Evolutionary conservation across 768 basidiomycete genomes (phyloP), one percentile per base, ranked within the genome.

Genomic region (Tulasnella sp.): DNA sequence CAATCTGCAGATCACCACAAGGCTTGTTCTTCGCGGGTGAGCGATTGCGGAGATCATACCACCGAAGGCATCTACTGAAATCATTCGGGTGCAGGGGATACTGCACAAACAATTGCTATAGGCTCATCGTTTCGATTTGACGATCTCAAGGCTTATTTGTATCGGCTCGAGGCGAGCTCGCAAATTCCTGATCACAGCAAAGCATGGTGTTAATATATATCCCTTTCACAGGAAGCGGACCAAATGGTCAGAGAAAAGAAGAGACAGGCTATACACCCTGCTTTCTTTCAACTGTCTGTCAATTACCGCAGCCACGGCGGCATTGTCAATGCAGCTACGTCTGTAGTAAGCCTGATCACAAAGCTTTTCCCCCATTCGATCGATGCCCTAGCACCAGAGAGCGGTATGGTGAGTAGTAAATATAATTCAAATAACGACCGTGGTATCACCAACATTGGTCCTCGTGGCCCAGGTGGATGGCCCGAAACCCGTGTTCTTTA

Each of bases 301-400:
- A 87, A 87, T 64, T 86, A 84, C 64, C 78, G 85, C 4, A 85
- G 83, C 0, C 83, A 85, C 64, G 77, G 76, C 0, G 85, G 85
- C 2, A 87, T 87, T 42, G 80, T 87, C n/a, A 73, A 81, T 48
- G 84, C 82, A 63, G 85, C 85, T 0, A 77, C 81, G 51, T 78
- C 77, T 0, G 70, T 86, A 21, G 76, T 87, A 3, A 76, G 80
- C 19, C 68, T 87, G 1, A 79, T 87, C 15, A 75, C 70, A 10
- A 64, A 62, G 5, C 81, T 82, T 59, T 86, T 83, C 81, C 80
- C 81, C 0, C 68, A 80, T 63, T 71, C 81, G 0, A 84, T 87
- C 25, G 85, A 87, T 65, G 63, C 62, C 1, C 74, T 87, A 12
- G 71, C 71, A 10, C 74, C 71, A 4, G 85, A 87, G 66, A 69